Evolutionary conservation across 2,329 filamentous ascomycete species (phyloP), one percentile per base, ranked within the genome.

Genomic region (Sodiomyces alkalinus): DNA sequence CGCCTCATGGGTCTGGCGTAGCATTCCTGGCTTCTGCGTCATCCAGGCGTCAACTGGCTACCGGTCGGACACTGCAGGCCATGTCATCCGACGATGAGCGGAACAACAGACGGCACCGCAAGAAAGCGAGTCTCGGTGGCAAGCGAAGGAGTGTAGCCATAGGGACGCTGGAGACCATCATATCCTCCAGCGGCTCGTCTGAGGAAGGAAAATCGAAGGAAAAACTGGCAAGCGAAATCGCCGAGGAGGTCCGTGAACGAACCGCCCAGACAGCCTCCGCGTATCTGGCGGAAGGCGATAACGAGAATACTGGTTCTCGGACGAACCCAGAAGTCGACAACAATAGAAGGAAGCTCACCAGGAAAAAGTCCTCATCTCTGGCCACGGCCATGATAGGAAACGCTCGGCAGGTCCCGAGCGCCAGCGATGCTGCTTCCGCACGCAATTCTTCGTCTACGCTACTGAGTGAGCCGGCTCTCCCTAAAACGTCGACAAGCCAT

Each of bases 111-210:
- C 46, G 50, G 8, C 51, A 54, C 3, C 49, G 49, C 28, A 55
- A 53, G 37, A 51, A 60, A 13, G 52, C 59, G 13, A 53, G 52
- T 23, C 15, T n/a, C 5, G 51, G 49, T 0, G 46, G 46, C 2
- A 52, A 64, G 21, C 52, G 60, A 22, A 59, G 57, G 29, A 70
- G 64, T 33, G 55, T 56, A 15, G 71, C 71, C 5, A 68, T 74
- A 45, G 68, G 69, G 3, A 75, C 69, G 1, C 48, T 76, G 4
- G 70, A 77, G 41, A 76, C 71, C 1, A 76, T 76, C 41, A 75
- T 75, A 58, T 74, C 68, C 15, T 72, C 68, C 0, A 75, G 70
- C 34, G 61, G 69, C 16, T 75, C 70, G 2, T 74, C 70, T 0
- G 68, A 73, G 15, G 71, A 75, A 37, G 70, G 73, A 22, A 64